Conservation (phyloP, 306 rosid genomes). For the Arachis stenosperma region DNA sequence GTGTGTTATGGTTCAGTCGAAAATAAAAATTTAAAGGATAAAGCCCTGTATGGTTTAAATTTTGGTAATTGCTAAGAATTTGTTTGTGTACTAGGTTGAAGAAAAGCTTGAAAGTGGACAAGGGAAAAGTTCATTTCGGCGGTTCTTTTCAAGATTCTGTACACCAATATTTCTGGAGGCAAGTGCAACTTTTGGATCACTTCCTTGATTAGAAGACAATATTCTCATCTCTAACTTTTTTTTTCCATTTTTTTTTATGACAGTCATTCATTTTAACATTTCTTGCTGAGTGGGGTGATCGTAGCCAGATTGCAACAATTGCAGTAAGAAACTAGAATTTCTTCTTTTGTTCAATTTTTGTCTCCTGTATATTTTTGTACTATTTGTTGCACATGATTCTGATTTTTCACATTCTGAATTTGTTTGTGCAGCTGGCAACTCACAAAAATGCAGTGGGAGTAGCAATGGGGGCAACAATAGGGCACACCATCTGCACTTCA, state of each 20-base stretch:
- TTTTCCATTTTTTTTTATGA: slow-evolving; percentile 30
- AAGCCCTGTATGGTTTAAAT: background rate
- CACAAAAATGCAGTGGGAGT: slow-evolving; percentile 97
- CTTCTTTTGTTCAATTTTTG: slow-evolving; percentile 11
- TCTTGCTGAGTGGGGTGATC: slow-evolving; percentile 99
- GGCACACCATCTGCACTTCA: slow-evolving; percentile 96
- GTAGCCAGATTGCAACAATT: slow-evolving; percentile 98
- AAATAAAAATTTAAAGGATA: background rate
- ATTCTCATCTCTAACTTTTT: slow-evolving; percentile 25
- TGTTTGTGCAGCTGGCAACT: slow-evolving; percentile 79
- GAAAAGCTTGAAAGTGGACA: slow-evolving; percentile 98
- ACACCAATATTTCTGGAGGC: slow-evolving; percentile 99
- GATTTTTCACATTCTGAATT: slow-evolving; percentile 7
- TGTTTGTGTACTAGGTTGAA: slow-evolving; percentile 66
- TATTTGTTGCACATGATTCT: background rate
- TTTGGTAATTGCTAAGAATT: slow-evolving; percentile 37
- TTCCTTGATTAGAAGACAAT: slow-evolving; percentile 16
- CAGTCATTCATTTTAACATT: slow-evolving; percentile 93
- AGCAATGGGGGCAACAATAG: slow-evolving; percentile 89
- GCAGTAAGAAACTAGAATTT: slow-evolving; percentile 66
- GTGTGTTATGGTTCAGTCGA: slow-evolving; percentile 14
- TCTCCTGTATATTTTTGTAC: background rate
- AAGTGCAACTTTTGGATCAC: slow-evolving; percentile 30
- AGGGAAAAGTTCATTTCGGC: slow-evolving; percentile 77
- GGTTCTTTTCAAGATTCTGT: slow-evolving; percentile 89